Evolutionary conservation across 345 rosid genomes (phyloP).

Genomic region (Cardamine resedifolia): DNA sequence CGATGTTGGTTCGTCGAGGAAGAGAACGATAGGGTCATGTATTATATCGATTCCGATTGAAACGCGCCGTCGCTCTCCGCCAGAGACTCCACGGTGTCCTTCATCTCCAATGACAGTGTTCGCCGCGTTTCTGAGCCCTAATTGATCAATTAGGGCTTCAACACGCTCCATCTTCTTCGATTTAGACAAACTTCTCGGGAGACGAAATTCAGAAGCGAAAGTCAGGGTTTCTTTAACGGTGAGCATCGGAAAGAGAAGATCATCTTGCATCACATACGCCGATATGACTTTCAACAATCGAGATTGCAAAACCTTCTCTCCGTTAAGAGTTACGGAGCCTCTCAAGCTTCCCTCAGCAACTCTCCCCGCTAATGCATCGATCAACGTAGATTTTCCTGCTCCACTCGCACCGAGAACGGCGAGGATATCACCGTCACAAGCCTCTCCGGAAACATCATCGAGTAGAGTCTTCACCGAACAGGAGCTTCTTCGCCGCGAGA

Average conservation of each 20-base stretch:
- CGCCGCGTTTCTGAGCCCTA: slow-evolving; percentile 83
- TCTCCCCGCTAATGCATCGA: slow-evolving; percentile 82
- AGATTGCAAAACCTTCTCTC: slow-evolving; percentile 60
- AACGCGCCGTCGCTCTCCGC: slow-evolving; percentile 88
- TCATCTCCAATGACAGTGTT: slow-evolving; percentile 87
- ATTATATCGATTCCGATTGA: slow-evolving; percentile 89
- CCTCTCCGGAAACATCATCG: slow-evolving; percentile 79
- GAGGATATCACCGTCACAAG: slow-evolving; percentile 77
- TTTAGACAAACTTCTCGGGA: slow-evolving; percentile 67
- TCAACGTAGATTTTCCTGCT: slow-evolving; percentile 81
- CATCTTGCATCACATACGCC: slow-evolving; percentile 96
- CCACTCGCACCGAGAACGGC: slow-evolving; percentile 96
- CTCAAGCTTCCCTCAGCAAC: slow-evolving; percentile 61
- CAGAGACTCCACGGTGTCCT: slow-evolving; percentile 95
- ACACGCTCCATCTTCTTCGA: slow-evolving; percentile 79
- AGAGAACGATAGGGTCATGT: slow-evolving; percentile 81
- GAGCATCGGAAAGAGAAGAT: slow-evolving; percentile 81
- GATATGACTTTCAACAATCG: slow-evolving; percentile 77
- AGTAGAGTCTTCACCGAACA: slow-evolving; percentile 65
- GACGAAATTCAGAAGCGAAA: slow-evolving; percentile 85
- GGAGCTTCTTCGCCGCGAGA: slow-evolving; percentile 26
- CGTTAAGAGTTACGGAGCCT: slow-evolving; percentile 67
- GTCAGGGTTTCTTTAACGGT: slow-evolving; percentile 85
- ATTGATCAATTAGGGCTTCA: slow-evolving; percentile 75
- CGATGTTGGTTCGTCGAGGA: slow-evolving; percentile 93